Conservation (phyloP, 805 yeast genomes). For the Pichia heedii region DNA sequence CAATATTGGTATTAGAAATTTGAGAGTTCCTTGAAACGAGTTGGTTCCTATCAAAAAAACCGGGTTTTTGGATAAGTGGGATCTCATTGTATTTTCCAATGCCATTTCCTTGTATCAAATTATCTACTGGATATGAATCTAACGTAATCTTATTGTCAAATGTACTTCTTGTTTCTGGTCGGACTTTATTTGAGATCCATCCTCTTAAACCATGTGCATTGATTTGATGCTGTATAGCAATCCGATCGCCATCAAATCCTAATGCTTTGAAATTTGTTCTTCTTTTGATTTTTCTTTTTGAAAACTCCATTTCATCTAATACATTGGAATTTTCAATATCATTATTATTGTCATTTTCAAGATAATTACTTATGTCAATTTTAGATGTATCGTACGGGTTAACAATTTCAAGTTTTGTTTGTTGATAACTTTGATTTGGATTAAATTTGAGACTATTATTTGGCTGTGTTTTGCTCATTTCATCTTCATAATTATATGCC, state of each 20-base stretch:
- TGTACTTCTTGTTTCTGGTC: neutral
- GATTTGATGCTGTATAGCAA: neutral
- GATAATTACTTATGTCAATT: neutral
- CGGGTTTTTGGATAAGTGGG: constrained; percentile 2
- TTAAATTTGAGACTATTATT: too few relatives aligned
- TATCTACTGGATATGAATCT: neutral
- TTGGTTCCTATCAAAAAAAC: neutral
- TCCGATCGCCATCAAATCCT: neutral
- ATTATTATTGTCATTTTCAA: neutral
- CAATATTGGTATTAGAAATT: neutral
- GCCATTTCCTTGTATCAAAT: neutral
- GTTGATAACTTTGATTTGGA: neutral
- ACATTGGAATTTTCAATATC: neutral
- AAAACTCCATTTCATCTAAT: neutral
- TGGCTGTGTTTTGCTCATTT: neutral
- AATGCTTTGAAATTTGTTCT: neutral
- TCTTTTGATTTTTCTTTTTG: neutral
- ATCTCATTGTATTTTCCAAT: neutral
- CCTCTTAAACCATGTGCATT: neutral
- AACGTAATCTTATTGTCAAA: neutral
- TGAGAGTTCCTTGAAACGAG: neutral
- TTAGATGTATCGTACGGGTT: too few relatives aligned
- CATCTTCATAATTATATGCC: neutral
- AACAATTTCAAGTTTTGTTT: neutral
- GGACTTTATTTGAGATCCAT: neutral